Conservation (phyloP, 495 filamentous ascomycete species). For the Cenococcum geophilum region DNA sequence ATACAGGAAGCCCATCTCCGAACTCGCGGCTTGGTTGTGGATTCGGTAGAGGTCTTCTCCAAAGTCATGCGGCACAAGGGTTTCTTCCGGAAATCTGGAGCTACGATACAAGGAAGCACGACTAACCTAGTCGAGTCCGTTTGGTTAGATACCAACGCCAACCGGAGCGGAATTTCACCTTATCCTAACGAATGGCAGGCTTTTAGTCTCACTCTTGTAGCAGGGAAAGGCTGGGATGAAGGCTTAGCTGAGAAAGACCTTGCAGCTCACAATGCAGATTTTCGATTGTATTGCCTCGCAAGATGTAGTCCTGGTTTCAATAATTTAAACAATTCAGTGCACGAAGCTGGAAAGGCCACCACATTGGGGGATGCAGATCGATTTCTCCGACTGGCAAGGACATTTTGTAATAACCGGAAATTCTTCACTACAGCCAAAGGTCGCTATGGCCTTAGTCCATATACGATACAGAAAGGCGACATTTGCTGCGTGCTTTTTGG, state of each 20-base stretch:
- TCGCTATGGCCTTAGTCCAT: background rate
- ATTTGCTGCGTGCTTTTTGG: background rate
- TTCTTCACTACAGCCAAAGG: background rate
- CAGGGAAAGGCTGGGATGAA: background rate
- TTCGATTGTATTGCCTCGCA: background rate
- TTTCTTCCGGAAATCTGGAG: too few relatives aligned
- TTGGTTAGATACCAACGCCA: too few relatives aligned
- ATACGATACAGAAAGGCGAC: background rate
- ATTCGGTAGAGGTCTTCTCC: too few relatives aligned
- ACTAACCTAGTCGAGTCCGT: too few relatives aligned
- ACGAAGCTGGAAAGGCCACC: background rate
- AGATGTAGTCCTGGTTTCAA: background rate
- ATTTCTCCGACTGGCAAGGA: background rate
- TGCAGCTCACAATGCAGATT: background rate
- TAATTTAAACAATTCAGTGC: background rate
- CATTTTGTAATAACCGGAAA: background rate
- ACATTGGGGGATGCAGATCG: background rate
- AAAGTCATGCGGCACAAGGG: too few relatives aligned
- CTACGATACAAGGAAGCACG: too few relatives aligned
- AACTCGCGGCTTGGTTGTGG: too few relatives aligned
- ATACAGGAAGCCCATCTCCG: too few relatives aligned
- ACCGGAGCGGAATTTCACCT: too few relatives aligned
- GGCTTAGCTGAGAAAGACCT: background rate
- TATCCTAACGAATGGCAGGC: too few relatives aligned
- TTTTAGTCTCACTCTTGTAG: too few relatives aligned